Percentiles rank a stretch among this genome's conserved stretches.
These are phyloP conservation scores for Eimeria zaria DNA, from an alignment of 169 alveolate species.

Conservation along the genomic window DNA sequence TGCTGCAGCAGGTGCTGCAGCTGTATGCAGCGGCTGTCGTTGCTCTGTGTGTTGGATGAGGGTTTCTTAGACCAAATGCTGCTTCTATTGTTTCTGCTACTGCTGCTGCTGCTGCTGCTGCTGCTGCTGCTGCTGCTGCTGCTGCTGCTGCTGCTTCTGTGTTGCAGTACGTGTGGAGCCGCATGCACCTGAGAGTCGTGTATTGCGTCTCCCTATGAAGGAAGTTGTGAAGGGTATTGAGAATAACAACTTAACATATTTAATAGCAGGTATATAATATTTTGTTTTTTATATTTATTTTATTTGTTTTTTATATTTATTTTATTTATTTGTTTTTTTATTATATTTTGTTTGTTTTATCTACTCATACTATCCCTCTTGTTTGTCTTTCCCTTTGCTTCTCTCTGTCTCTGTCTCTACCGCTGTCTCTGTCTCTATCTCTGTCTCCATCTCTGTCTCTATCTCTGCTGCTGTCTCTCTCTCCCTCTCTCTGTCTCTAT, in stretches of 20 bases:
- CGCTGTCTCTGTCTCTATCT: neutral
- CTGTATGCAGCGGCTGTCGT: neutral
- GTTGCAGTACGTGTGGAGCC: slow-evolving; percentile 35
- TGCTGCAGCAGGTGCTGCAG: neutral
- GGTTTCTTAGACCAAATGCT: no score
- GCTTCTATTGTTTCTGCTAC: neutral
- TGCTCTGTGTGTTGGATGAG: neutral
- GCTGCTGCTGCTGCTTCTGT: neutral
- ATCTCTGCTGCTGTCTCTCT: neutral
- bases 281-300: neutral
- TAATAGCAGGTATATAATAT: neutral
- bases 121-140: slow-evolving; percentile 1
- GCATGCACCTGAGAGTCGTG: slow-evolving; percentile 46
- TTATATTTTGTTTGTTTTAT: neutral
- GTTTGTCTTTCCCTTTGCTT: neutral
- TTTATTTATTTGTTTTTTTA: neutral
- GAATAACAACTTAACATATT: slow-evolving; percentile 31
- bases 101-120: neutral
- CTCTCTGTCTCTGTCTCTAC: neutral
- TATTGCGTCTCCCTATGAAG: slow-evolving; percentile 44
- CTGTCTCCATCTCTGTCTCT: neutral
- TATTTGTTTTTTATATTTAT: neutral
- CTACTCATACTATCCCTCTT: neutral
- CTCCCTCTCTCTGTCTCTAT: neutral
- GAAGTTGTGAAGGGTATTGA: slow-evolving; percentile 7